Evolutionary conservation across 805 yeast species (phyloP).

Genomic region (Isabelozyma heimii): DNA sequence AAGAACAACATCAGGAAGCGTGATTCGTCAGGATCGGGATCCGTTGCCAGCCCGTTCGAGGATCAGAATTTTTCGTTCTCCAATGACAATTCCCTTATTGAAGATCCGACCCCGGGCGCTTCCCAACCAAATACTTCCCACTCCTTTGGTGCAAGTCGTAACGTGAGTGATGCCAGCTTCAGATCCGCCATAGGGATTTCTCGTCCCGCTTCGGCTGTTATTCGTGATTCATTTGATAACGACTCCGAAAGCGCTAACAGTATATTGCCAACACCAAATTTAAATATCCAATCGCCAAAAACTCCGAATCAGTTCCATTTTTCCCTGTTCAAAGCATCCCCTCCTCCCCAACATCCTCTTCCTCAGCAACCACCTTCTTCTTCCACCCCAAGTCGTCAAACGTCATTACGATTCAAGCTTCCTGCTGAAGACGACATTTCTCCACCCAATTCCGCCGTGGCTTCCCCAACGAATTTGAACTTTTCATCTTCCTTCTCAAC

Average conservation of each 20-base stretch:
- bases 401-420: conserved; percentile 29
- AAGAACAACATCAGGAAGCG: too few species aligned
- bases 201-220: neutral
- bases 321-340: neutral
- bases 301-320: conserved; percentile 4
- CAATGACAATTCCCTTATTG: too few species aligned
- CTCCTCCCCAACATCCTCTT: neutral
- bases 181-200: conserved; percentile 14
- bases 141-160: too few species aligned
- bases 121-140: too few species aligned
- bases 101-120: too few species aligned
- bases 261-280: conserved; percentile 25
- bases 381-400: conserved; percentile 7
- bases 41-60: too few species aligned
- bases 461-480: conserved; percentile 1
- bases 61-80: too few species aligned
- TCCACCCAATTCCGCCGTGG: conserved; percentile 1
- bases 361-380: neutral
- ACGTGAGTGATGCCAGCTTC: conserved; percentile 15
- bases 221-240: neutral
- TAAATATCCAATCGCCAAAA: conserved; percentile 9
- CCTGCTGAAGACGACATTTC: conserved; percentile 12
- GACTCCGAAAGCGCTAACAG: conserved; percentile 12
- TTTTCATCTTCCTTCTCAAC: conserved; percentile 1
- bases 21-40: too few species aligned